These are phyloP conservation scores for Candida tallmaniae DNA, from an alignment of 805 yeast genomes.

Conservation along the genomic window DNA sequence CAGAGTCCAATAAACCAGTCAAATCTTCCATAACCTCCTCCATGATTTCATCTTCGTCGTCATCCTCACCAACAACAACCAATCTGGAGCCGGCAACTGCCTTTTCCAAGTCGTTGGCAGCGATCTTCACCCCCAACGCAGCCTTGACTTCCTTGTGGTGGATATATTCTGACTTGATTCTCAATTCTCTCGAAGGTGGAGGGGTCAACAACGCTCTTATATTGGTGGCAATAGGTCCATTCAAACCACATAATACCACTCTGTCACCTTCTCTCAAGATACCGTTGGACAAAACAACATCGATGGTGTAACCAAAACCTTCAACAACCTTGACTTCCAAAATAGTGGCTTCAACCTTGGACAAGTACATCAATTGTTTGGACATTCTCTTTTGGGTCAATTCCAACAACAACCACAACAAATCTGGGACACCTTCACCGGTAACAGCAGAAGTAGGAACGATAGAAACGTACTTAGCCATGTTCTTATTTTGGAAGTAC, in stretches of 20 bases:
- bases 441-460: conserved; percentile 99
- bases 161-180: conserved; percentile 93
- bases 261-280: conserved; percentile 91
- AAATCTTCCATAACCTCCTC: conserved; percentile 99
- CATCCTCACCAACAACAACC: conserved; percentile 92
- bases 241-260: conserved; percentile 93
- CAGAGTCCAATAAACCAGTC: conserved; percentile 90
- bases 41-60: conserved; percentile 95
- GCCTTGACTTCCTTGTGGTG: conserved; percentile 99
- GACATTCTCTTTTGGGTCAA: conserved; percentile 98
- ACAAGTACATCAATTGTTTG: conserved; percentile 92
- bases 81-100: conserved; percentile 99
- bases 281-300: conserved; percentile 97
- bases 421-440: conserved; percentile 99
- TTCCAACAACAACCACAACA: conserved; percentile 90
- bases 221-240: conserved; percentile 96
- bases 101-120: conserved; percentile 95
- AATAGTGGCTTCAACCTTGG: conserved; percentile 92
- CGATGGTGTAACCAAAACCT: conserved; percentile 98
- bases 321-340: conserved; percentile 97
- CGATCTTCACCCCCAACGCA: conserved; percentile 97
- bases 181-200: conserved; percentile 93
- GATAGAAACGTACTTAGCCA: conserved; percentile 89
- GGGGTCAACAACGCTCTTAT: conserved; percentile 96
- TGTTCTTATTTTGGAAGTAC: conserved; percentile 90